Evolutionary conservation across 768 basidiomycete species (phyloP), one percentile per base, ranked within the genome.

Genomic region (Boletus bicolor): DNA sequence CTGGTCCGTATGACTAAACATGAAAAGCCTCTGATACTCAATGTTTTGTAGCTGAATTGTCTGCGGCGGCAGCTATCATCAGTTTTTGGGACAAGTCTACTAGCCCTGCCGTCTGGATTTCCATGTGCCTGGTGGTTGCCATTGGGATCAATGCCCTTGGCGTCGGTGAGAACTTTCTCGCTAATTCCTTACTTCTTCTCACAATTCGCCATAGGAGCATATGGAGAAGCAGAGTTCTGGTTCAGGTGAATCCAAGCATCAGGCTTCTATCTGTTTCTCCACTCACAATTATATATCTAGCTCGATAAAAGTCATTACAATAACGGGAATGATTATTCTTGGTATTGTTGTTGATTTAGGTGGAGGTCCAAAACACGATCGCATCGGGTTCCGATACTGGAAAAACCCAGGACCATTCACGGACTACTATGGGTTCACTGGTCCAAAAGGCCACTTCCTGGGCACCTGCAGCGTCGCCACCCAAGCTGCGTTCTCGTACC

Each of bases 401-500:
- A 30, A 30, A 7, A 7, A 30, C 7, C 28, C 28, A 7, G 28
- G 28, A 30, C 28, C 28, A 7, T 30, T 30, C 28, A 75, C 72
- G 1, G 72, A 84, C 58, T 79, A 57, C 53, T 11, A 72, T 37
- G 66, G 62, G 4, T 71, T 75, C 43, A 51, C 62, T 28, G 84
- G 84, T 1, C 53, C 72, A 1, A 75, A 73, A 39, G 83, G 83
- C 21, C 76, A 74, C 28, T 86, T 86, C 74, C 64, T 77, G 12
- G 75, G 75, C 6, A 73, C 73, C 53, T 83, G 77, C 73, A 75
- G 80, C 2, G 82, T 82, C 45, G 75, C 82, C 51, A 78, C 75
- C 9, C 81, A 84, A 61, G 85, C 84, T 14, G 81, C 80, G 4
- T 85, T 85, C 72, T 77, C 81, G 11, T 84, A 76, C 67, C 75